Evolutionary conservation across 2,329 filamentous ascomycete species (phyloP), one percentile per base, ranked within the genome.

Genomic region (Trichoderma sp.): DNA sequence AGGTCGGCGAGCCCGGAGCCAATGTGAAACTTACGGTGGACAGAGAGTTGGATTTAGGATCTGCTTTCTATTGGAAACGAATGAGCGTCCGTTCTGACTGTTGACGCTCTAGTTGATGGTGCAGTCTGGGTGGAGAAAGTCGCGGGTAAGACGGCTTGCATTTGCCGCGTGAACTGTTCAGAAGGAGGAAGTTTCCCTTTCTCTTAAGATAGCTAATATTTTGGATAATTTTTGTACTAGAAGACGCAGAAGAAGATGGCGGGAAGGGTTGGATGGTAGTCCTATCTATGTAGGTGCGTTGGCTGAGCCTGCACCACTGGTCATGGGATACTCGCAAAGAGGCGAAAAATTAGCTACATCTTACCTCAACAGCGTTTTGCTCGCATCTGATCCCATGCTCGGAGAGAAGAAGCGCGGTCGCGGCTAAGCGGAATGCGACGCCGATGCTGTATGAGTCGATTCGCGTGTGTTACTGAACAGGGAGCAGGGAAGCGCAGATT

Each of bases 351-450:
- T 2, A 18, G 13, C 14, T 39, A n/a, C 18, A 18, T 39, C 52
- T 16, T 37, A 18, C 37, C 18, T 7, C 34, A 32, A n/a, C 5
- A 14, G 39, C 7, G 18, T 4, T n/a, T 43, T 4, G n/a, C 5
- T 32, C n/a, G 11, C 8, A 61, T 30, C 14, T 54, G 11, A 13
- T 52, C 24, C 16, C 24, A 37, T 46, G 61, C 3, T 55, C 16
- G 24, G 52, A 61, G 28, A 58, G 39, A n/a, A 10, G 39, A 55
- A 39, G 49, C 46, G 61, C 61, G 51, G 51, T 24, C 34, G 63
- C 63, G 63, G 63, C 63, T 66, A 66, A 49, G 39, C 52, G 63
- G 39, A 21, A 66, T 66, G 54, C 5, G 4, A 66, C 52, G 14
- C 26, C 49, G 32, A 8, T 10, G 6, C n/a, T 43, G 18, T 32